Evolutionary conservation across 2,329 filamentous ascomycete species (phyloP).

Genomic region (Mycosphaerella arachidis): DNA sequence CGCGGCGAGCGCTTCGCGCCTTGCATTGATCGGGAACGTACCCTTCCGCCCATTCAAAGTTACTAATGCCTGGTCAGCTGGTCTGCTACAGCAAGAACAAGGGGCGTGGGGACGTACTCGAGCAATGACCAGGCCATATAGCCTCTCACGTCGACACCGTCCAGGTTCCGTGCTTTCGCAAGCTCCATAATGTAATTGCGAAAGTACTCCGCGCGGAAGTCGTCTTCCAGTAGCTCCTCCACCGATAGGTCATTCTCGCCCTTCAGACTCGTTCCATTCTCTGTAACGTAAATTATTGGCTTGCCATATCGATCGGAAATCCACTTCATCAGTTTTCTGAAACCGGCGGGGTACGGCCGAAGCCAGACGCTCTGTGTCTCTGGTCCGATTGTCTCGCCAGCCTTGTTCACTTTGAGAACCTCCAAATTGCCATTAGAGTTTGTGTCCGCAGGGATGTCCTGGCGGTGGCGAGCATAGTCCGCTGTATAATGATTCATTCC

Average conservation of each 20-base stretch:
- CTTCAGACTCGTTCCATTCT: constrained; percentile 81
- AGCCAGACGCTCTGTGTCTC: constrained; percentile 83
- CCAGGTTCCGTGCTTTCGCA: constrained; percentile 64
- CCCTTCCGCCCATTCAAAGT: constrained; percentile 81
- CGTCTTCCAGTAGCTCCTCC: constrained; percentile 70
- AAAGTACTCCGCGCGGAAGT: constrained; percentile 78
- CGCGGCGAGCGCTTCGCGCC: not conserved
- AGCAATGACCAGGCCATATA: constrained; percentile 73
- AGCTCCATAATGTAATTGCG: constrained; percentile 70
- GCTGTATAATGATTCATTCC: constrained; percentile 75
- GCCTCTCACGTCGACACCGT: constrained; percentile 72
- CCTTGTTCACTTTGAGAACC: constrained; percentile 62
- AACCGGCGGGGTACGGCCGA: constrained; percentile 68
- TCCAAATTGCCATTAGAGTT: constrained; percentile 76
- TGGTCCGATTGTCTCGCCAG: constrained; percentile 68
- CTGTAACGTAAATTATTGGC: constrained; percentile 76
- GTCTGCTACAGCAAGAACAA: constrained; percentile 6
- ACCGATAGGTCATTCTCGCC: constrained; percentile 71
- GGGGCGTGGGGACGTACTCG: constrained; percentile 52
- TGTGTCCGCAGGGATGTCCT: constrained; percentile 51
- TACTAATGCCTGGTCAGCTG: constrained; percentile 42
- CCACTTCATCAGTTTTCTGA: constrained; percentile 75
- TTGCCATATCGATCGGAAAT: constrained; percentile 69
- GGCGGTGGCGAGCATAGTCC: constrained; percentile 75
- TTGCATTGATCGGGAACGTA: not conserved